Evolutionary conservation across 164 flowering plant species (phyloP).

Genomic region (grape (Vitis vinifera)): DNA sequence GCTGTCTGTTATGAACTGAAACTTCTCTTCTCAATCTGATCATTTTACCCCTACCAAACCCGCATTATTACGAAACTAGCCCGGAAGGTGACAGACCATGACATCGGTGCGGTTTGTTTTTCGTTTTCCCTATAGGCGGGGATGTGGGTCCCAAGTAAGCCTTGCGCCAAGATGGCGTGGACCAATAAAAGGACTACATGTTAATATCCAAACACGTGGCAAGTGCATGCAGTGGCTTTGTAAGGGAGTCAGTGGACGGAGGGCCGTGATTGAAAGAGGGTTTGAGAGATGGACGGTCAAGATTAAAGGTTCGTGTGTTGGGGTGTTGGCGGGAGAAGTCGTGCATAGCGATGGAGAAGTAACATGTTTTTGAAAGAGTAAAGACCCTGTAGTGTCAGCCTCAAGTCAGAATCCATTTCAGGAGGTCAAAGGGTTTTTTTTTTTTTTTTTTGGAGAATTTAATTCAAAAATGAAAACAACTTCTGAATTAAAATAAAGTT

Average conservation of each 20-base stretch:
- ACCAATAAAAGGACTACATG: not conserved
- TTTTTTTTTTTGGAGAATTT: no score
- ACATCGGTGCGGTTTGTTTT: slow-evolving; percentile 8
- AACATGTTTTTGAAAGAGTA: no score
- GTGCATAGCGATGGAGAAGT: no score
- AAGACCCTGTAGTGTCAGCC: no score
- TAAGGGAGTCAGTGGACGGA: no score
- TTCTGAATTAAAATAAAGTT: no score
- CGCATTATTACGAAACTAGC: slow-evolving; percentile 21
- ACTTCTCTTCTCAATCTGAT: slow-evolving; percentile 20
- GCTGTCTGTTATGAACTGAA: slow-evolving; percentile 74
- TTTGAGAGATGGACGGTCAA: not conserved
- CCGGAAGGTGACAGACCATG: slow-evolving; percentile 7
- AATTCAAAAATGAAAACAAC: no score
- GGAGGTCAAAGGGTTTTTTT: no score
- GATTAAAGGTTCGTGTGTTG: not conserved
- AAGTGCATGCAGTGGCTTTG: not conserved
- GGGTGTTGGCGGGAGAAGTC: no score
- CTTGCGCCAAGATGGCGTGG: not conserved
- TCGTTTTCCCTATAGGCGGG: slow-evolving; percentile 2
- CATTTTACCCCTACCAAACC: slow-evolving; percentile 14
- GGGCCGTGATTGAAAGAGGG: no score
- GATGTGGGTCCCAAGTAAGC: not conserved
- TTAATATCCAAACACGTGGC: not conserved
- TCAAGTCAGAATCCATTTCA: no score